phyloP scores from a whole-genome alignment of 2,329 filamentous ascomycete genomes.

The Pseudocercospora fijiensis region DNA sequence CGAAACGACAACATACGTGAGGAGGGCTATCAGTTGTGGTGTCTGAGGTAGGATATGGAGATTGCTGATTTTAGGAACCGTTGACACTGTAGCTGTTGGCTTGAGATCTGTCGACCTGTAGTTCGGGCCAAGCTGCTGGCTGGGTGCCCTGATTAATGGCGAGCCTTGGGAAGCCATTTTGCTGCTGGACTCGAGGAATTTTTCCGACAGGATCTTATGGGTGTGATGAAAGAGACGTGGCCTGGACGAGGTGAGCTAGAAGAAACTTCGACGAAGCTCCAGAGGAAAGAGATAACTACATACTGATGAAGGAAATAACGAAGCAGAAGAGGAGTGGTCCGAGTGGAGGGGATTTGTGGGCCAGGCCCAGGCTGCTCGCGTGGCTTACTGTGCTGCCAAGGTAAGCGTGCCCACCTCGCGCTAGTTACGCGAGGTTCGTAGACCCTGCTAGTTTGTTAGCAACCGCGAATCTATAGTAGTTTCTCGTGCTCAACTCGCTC shows the following conservation, averaged over 20 bases:
- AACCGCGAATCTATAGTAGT: no score
- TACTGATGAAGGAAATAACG: conserved; percentile 11
- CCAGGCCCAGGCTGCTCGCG: conserved; percentile 11
- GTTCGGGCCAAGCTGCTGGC: conserved; percentile 71
- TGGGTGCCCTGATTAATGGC: conserved; percentile 41
- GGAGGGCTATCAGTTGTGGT: conserved; percentile 90
- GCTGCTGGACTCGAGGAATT: not conserved
- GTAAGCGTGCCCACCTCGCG: no score
- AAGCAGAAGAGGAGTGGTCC: not conserved
- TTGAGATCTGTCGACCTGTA: conserved; percentile 76
- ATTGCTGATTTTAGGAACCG: conserved; percentile 75
- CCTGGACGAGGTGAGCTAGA: not conserved
- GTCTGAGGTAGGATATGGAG: conserved; percentile 89
- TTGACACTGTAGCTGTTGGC: conserved; percentile 72
- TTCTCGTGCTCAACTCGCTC: no score
- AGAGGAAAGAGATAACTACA: conserved; percentile 7
- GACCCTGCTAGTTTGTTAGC: no score
- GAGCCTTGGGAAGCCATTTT: conserved; percentile 21
- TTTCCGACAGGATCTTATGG: not conserved
- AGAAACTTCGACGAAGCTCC: conserved; percentile 3
- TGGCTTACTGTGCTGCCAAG: no score
- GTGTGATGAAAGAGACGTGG: not conserved
- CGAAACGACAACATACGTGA: conserved; percentile 73
- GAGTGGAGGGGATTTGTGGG: conserved; percentile 1
- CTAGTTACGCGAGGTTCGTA: no score